Base-by-base conservation (phyloP, 179 eudicot genomes). In the Spinacia oleracea region DNA sequence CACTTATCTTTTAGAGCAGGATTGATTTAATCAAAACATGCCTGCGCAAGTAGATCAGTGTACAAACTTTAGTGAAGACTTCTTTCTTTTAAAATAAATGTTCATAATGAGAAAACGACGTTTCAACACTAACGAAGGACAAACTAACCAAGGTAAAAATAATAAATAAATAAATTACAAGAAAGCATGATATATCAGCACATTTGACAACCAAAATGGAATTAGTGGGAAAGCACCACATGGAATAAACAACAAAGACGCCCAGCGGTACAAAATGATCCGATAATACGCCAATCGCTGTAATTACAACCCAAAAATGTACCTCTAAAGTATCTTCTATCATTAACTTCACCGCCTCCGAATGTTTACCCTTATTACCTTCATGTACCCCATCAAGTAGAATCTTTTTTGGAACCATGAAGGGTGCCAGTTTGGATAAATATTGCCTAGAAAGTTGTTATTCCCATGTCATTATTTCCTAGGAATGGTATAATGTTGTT, bases 1-100 rank as follows among this genome's bases (percentile, higher is more conserved):
- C 21, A 14, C 45, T 55, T 23, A 75, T 70, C 29, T 11, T 62
- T 38, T 43, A 25, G 20, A 77, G 20, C 14, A 78, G 35, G 14
- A 43, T 34, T 32, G 35, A 35, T 40, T 40, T n/a, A 18, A 42
- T 21, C 27, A 81, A 43, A 51, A 60, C 66, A 81, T 60, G 76
- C 50, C 51, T 31, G 64, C 77, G 51, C 34, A 29, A 1, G 3
- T 55, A 73, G n/a, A 56, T 31, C 10, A 34, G 63, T 29, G 9
- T 0, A 9, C 65, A 32, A n/a, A 73, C 20, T 53, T 15, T 48
- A 3, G 21, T 40, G n/a, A 6, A 29, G 60, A n/a, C 16, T 9
- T 16, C 31, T 5, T 20, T 67, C 0, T 40, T 4, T 14, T 29
- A 18, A 63, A 12, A 63, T 6, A 29, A 29, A 66, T 38, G 38